Conservation (phyloP, 768 basidiomycete species). For the Tylopilus rubrobrunneus region DNA sequence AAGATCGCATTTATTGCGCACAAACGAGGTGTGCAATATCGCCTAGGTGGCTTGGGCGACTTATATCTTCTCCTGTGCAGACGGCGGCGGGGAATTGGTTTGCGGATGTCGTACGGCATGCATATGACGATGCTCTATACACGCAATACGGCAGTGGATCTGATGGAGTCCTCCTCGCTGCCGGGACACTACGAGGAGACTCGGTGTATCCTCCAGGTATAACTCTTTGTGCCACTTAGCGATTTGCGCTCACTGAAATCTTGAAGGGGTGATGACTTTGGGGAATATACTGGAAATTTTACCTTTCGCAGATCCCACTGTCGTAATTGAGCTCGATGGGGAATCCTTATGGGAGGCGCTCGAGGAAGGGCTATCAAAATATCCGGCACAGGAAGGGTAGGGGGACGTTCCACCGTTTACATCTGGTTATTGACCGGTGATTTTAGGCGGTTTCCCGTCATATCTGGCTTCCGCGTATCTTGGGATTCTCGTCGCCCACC, state of each 20-base stretch:
- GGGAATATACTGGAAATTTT: conserved; percentile 88
- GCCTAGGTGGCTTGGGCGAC: not conserved
- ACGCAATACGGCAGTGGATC: conserved; percentile 59
- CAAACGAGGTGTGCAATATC: conserved; percentile 50
- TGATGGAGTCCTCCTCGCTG: conserved; percentile 78
- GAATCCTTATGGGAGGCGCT: conserved; percentile 74
- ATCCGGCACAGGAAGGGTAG: conserved; percentile 90
- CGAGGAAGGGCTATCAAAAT: conserved; percentile 68
- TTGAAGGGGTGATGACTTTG: conserved; percentile 65
- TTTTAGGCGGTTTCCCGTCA: conserved; percentile 77
- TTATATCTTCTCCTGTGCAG: conserved; percentile 30
- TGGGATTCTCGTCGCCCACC: conserved; percentile 82
- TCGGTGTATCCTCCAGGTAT: conserved; percentile 78
- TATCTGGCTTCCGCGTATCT: conserved; percentile 83
- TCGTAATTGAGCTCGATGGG: conserved; percentile 80
- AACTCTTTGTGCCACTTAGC: not conserved
- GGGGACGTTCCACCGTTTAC: conserved; percentile 6
- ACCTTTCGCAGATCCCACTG: conserved; percentile 81
- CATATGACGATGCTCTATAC: conserved; percentile 70
- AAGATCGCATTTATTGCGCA: conserved; percentile 68
- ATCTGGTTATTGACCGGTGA: not conserved
- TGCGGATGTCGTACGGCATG: conserved; percentile 77
- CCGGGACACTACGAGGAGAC: conserved; percentile 84
- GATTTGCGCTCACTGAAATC: not conserved
- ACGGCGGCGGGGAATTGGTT: conserved; percentile 78